phyloP scores from a whole-genome alignment of 2,329 filamentous ascomycete species.

The Aureobasidium uvarum region DNA sequence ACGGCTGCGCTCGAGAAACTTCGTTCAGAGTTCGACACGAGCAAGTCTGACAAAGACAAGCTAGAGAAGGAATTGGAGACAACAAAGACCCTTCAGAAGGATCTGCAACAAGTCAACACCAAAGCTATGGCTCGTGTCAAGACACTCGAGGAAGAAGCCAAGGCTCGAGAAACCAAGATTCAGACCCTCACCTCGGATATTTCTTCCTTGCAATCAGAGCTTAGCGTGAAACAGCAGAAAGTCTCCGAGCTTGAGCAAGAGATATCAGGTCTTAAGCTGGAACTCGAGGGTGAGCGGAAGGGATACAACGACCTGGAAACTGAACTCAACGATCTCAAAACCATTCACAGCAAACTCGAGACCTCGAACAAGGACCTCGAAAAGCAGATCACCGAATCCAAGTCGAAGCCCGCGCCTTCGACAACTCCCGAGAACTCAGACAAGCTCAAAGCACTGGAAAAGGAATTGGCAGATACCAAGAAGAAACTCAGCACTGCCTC shows the following conservation, averaged over 20 bases:
- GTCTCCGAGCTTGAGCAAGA: conserved; percentile 47
- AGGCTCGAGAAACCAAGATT: conserved; percentile 15
- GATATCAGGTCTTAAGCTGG: conserved; percentile 30
- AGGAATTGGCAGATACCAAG: conserved; percentile 16
- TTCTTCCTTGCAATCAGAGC: conserved; percentile 32
- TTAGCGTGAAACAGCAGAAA: conserved; percentile 31
- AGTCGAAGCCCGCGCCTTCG: not conserved
- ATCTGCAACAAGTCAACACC: conserved; percentile 30
- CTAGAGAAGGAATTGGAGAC: conserved; percentile 35
- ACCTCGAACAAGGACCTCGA: conserved; percentile 28
- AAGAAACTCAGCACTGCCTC: conserved; percentile 4
- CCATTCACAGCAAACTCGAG: conserved; percentile 26
- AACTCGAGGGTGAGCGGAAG: conserved; percentile 29
- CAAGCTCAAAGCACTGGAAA: conserved; percentile 11
- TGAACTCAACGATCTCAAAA: conserved; percentile 26
- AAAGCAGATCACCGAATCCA: not conserved
- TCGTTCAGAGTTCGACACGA: not conserved
- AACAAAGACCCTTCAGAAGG: conserved; percentile 35
- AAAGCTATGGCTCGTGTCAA: conserved; percentile 30
- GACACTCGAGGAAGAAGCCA: conserved; percentile 31
- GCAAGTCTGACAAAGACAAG: conserved; percentile 8
- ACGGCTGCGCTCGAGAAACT: conserved; percentile 2
- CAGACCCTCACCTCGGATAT: conserved; percentile 31
- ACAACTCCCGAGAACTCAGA: conserved; percentile 1
- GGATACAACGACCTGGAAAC: conserved; percentile 29